Evolutionary conservation across 1,284 basidiomycete species (phyloP).

Genomic region (Ustilago tritici): DNA sequence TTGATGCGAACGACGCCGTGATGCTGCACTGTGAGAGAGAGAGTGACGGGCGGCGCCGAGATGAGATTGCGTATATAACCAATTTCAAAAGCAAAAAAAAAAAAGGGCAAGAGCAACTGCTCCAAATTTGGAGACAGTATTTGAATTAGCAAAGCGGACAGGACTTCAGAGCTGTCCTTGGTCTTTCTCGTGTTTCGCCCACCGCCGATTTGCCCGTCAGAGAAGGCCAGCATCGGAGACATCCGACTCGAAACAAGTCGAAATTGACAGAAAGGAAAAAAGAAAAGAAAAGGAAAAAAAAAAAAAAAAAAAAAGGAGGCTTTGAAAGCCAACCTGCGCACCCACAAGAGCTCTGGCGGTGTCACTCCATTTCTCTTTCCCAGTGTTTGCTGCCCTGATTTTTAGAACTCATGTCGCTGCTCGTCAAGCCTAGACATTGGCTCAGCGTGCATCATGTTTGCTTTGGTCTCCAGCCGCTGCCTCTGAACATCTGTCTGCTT

Average conservation of each 20-base stretch:
- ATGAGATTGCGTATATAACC: conserved; percentile 5
- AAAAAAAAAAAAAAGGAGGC: neutral
- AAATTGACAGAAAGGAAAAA: neutral
- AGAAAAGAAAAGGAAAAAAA: neutral
- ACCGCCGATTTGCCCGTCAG: conserved; percentile 31
- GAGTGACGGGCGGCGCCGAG: neutral
- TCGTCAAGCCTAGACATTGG: conserved; percentile 14
- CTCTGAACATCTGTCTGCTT: neutral
- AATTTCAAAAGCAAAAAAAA: conserved; percentile 3
- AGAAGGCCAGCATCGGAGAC: conserved; percentile 20
- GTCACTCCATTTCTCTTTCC: neutral
- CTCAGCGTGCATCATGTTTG: conserved; percentile 24
- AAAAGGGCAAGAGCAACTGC: neutral
- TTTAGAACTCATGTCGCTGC: conserved; percentile 8
- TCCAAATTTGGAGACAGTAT: neutral
- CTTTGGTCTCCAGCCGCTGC: neutral
- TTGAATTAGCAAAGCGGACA: conserved; percentile 8
- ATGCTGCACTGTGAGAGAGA: neutral
- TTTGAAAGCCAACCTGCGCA: neutral
- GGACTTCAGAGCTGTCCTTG: conserved; percentile 6
- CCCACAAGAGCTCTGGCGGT: conserved; percentile 3
- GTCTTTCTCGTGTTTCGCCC: neutral
- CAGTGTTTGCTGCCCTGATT: neutral
- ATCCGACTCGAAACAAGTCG: neutral
- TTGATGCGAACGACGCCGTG: neutral